Evolutionary conservation across 2,329 filamentous ascomycete genomes (phyloP).

Genomic region (Anisogramma anomala): DNA sequence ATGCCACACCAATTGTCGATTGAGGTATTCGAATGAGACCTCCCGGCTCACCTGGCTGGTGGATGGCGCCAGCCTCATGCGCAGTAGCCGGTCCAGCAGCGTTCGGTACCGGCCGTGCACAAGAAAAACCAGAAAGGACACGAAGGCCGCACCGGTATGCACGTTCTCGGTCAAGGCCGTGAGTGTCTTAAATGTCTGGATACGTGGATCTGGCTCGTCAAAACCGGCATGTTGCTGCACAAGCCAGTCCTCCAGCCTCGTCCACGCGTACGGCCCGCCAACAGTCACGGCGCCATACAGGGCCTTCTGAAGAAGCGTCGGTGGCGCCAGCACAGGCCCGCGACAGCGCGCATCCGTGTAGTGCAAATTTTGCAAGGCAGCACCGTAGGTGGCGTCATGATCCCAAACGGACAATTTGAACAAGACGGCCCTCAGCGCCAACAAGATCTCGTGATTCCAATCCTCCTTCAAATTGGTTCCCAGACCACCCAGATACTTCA

Average conservation of each 20-base stretch:
- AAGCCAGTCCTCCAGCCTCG: constrained; percentile 81
- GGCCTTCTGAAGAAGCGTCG: constrained; percentile 72
- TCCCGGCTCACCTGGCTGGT: constrained; percentile 79
- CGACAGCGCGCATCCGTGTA: constrained; percentile 71
- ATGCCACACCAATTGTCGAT: constrained; percentile 96
- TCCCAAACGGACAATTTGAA: constrained; percentile 98
- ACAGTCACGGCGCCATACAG: constrained; percentile 79
- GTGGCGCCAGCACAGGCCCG: constrained; percentile 52
- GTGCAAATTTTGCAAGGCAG: constrained; percentile 78
- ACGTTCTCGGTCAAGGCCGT: constrained; percentile 59
- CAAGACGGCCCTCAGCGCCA: constrained; percentile 63
- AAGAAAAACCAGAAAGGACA: constrained; percentile 82
- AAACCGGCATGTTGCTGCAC: constrained; percentile 66
- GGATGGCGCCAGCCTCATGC: constrained; percentile 74
- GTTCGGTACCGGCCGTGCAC: constrained; percentile 86
- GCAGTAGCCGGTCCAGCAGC: constrained; percentile 70
- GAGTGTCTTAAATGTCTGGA: constrained; percentile 51
- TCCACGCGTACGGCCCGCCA: constrained; percentile 80
- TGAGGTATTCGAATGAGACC: constrained; percentile 95
- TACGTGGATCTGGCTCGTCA: constrained; percentile 42
- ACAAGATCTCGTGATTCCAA: constrained; percentile 74
- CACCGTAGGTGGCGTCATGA: constrained; percentile 88
- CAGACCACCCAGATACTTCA: constrained; percentile 51
- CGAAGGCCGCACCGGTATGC: constrained; percentile 71
- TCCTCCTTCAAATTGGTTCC: constrained; percentile 62